phyloP scores from a whole-genome alignment of 1,139 yeast genomes.

The Kodamaea alishanica region DNA sequence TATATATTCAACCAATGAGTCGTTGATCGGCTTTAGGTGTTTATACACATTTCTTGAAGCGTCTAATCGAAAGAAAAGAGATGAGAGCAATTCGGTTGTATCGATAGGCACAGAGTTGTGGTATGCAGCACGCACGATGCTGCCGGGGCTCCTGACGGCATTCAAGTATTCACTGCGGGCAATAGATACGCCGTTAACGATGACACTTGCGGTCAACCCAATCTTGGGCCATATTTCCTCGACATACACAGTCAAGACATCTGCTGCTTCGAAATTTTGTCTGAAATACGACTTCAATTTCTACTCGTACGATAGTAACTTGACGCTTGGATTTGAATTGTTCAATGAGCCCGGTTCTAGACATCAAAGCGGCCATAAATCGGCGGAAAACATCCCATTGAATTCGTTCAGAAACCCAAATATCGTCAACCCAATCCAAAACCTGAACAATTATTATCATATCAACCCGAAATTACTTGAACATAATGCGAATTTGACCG shows the following conservation, averaged over 20 bases:
- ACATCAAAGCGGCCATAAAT: background rate
- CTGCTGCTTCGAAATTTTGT: constrained; percentile 72
- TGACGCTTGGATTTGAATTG: constrained; percentile 82
- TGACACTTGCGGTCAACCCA: constrained; percentile 87
- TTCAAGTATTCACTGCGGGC: constrained; percentile 83
- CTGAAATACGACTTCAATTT: constrained; percentile 87
- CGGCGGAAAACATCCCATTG: constrained; percentile 14
- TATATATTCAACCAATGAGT: constrained; percentile 84
- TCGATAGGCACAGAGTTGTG: constrained; percentile 86
- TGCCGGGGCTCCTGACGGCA: constrained; percentile 83
- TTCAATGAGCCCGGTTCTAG: constrained; percentile 42
- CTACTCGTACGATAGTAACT: constrained; percentile 84
- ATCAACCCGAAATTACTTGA: constrained; percentile 22
- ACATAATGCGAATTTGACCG: background rate
- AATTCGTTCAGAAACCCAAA: constrained; percentile 1
- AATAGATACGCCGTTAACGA: constrained; percentile 80
- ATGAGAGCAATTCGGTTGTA: constrained; percentile 43
- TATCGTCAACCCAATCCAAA: constrained; percentile 23
- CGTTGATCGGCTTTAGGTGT: constrained; percentile 78
- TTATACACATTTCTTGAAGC: constrained; percentile 60
- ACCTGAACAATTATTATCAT: constrained; percentile 24
- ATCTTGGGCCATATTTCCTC: constrained; percentile 86
- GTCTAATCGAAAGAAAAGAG: constrained; percentile 20
- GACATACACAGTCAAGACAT: constrained; percentile 81
- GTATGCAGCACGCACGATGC: constrained; percentile 80